Evolutionary conservation across 2,329 filamentous ascomycete species (phyloP).

Genomic region (Penicillium sp.): DNA sequence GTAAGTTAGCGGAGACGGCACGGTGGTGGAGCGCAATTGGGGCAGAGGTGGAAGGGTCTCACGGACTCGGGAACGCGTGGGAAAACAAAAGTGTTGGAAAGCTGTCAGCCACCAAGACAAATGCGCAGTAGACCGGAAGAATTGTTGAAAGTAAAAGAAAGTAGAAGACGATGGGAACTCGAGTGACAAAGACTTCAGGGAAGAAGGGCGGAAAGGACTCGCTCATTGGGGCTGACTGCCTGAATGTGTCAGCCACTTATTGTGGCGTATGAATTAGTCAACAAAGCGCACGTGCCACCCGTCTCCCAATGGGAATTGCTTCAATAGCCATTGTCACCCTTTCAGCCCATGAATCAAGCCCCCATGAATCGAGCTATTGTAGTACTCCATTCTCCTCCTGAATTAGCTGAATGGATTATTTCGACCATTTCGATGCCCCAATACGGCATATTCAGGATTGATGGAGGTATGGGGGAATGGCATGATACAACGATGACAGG

Average conservation of each 20-base stretch:
- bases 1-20: constrained; percentile 10
- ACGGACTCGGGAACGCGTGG: constrained; percentile 23
- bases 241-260: constrained; percentile 18
- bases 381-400: not conserved
- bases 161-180: constrained; percentile 6
- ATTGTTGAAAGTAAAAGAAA: not conserved
- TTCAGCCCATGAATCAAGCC: constrained; percentile 1
- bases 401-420: not conserved
- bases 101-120: not conserved
- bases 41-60: constrained; percentile 15
- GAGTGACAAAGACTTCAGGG: constrained; percentile 14
- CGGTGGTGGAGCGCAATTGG: constrained; percentile 22
- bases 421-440: not conserved
- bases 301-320: constrained; percentile 10
- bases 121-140: not conserved
- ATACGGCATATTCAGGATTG: not conserved
- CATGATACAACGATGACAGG: constrained; percentile 17
- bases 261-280: constrained; percentile 18
- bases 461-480: not conserved
- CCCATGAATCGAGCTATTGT: constrained; percentile 9
- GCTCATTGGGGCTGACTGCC: constrained; percentile 9
- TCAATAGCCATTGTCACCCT: constrained; percentile 10
- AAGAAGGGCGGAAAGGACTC: constrained; percentile 26
- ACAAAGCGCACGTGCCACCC: constrained; percentile 19
- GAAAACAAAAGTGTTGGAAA: constrained; percentile 2